Base-by-base conservation (phyloP, 2,329 filamentous ascomycete genomes). In the Botrytis paeoniae region DNA sequence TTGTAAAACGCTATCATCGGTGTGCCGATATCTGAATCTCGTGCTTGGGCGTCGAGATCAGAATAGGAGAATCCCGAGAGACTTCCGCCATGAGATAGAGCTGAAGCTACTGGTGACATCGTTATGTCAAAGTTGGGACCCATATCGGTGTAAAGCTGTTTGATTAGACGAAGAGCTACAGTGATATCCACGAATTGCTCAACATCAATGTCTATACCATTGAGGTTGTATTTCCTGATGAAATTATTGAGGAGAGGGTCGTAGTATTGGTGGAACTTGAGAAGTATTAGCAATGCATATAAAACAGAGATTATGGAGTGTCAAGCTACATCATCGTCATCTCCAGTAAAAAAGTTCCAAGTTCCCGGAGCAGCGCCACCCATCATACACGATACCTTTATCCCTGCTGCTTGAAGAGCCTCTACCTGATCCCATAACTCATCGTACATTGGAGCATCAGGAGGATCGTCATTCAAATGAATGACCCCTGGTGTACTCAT, bases 141-240 rank as follows among this genome's bases (percentile, higher is more conserved):
- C 97, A 88, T 78, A 88, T 90, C 80, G 97, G 85, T 7, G 83
- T 82, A 80, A 92, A 94, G 0, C 94, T 92, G 61, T 89, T 88
- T 57, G 94, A 89, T 83, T 97, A 97, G 0, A 94, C 71, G 93
- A 78, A 97, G 95, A 59, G 89, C 88, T 37, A 92, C 88, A 51
- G 88, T 88, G 76, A 97, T 93, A 68, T 88, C 87, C 74, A 88
- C 91, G 1, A 90, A 92, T 82, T 98, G 95, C 43, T 89, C 89
- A 74, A 98, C 94, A 9, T 95, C 95, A 1, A 97, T 89, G 83
- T 98, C 94, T 12, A 98, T 93, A 1, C 98, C 89, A 61, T 93
- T 93, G 54, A 98, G 85, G 1, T 95, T 95, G 80, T 95, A 95
- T 76, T 91, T 90, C 73, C 92, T 91, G 0, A 93, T 70, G 20